These are phyloP conservation scores for Hortiboletus rubellus DNA, from an alignment of 1,284 basidiomycete genomes.

Conservation along the genomic window DNA sequence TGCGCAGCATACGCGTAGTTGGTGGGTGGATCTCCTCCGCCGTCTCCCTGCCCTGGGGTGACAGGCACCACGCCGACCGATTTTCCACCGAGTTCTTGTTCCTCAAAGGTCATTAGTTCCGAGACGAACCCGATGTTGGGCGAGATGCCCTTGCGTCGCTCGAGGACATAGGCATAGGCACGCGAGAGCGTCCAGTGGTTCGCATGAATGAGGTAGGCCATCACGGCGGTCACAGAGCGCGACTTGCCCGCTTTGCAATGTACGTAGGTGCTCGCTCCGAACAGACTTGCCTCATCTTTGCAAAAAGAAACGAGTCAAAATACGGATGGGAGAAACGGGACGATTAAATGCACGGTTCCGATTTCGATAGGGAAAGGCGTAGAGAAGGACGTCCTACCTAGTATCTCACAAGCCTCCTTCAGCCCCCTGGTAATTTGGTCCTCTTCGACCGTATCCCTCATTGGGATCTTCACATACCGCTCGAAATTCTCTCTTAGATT, in stretches of 20 bases:
- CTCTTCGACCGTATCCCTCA: slow-evolving; percentile 95
- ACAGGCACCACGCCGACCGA: slow-evolving; percentile 68
- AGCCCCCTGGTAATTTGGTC: slow-evolving; percentile 84
- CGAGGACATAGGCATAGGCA: slow-evolving; percentile 89
- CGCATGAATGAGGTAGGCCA: slow-evolving; percentile 96
- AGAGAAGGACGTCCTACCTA: slow-evolving; percentile 57
- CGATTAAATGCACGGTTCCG: slow-evolving; percentile 6
- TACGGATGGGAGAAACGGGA: not conserved
- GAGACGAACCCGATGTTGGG: slow-evolving; percentile 98
- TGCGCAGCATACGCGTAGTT: slow-evolving; percentile 46
- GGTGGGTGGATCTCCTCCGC: slow-evolving; percentile 23
- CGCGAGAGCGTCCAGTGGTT: slow-evolving; percentile 93
- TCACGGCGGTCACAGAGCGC: slow-evolving; percentile 93
- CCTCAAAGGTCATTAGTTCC: slow-evolving; percentile 95
- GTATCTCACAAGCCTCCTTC: slow-evolving; percentile 79
- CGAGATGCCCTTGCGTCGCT: slow-evolving; percentile 89
- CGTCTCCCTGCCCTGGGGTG: slow-evolving; percentile 22
- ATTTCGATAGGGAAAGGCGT: not conserved
- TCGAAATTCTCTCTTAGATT: slow-evolving; percentile 69
- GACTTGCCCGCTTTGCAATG: slow-evolving; percentile 98
- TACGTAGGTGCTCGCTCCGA: slow-evolving; percentile 88
- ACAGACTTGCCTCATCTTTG: slow-evolving; percentile 86
- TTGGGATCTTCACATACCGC: slow-evolving; percentile 82
- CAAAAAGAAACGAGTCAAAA: slow-evolving; percentile 6
- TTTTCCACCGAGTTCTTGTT: slow-evolving; percentile 83